phyloP scores from a whole-genome alignment of 2,329 filamentous ascomycete species.

The Fusarium duplospermum region DNA sequence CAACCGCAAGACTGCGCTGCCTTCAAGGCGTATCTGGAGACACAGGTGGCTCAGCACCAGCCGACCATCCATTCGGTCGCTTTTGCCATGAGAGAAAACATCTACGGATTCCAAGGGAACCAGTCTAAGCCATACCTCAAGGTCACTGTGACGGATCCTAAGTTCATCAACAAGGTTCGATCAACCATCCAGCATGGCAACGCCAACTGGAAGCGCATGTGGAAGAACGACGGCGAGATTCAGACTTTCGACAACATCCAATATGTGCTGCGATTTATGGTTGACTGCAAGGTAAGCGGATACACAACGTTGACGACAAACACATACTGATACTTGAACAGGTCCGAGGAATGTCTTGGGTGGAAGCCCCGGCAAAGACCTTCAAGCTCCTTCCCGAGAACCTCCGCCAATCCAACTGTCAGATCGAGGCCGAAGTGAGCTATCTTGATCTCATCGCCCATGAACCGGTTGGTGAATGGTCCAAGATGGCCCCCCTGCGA shows the following conservation, averaged over 20 bases:
- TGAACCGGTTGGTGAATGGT: conserved; percentile 91
- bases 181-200: conserved; percentile 78
- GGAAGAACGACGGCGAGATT: conserved; percentile 78
- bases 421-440: conserved; percentile 90
- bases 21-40: conserved; percentile 85
- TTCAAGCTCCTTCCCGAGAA: conserved; percentile 76
- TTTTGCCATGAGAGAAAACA: conserved; percentile 87
- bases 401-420: conserved; percentile 88
- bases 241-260: conserved; percentile 96
- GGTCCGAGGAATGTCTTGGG: conserved; percentile 97
- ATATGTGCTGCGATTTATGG: conserved; percentile 97
- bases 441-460: conserved; percentile 89
- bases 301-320: too few relatives aligned
- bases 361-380: conserved; percentile 80
- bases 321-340: conserved; percentile 49
- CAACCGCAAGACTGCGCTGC: conserved; percentile 79
- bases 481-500: conserved; percentile 94
- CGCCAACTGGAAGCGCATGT: conserved; percentile 92
- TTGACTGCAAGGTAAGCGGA: conserved; percentile 82
- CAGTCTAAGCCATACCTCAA: conserved; percentile 92
- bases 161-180: conserved; percentile 81
- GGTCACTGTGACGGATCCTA: conserved; percentile 91
- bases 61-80: conserved; percentile 83
- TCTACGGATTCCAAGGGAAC: conserved; percentile 95
- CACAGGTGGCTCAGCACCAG: conserved; percentile 78